Base-by-base conservation (phyloP, 148 eudicot species). In the Fagopyrum tataricum region DNA sequence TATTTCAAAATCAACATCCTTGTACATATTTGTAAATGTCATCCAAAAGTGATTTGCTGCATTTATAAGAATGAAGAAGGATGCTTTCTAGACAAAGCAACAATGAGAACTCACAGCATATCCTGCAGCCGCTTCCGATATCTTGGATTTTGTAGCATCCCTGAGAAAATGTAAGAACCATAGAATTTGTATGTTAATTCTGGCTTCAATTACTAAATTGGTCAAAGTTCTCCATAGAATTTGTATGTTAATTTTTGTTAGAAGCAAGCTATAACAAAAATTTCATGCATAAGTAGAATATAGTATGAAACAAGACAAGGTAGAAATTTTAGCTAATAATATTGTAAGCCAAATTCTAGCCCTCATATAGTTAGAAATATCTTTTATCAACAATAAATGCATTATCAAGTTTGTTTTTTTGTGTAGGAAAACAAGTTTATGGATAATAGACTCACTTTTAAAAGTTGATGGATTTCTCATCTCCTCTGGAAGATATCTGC, bases 401-500 rank as follows among this genome's bases (percentile, higher is more conserved):
- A 53, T 53, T 6, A 55, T 17, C 2, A 55, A 55, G 2, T 55
- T 55, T 55, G 2, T 55, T 55, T 55, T 55, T 53, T 53, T 18
- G 18, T 53, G n/a, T 53, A 53, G n/a, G 24, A 55, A 53, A 55
- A 73, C 7, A 55, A 71, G 20, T 58, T 69, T 23, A 75, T 43
- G 51, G 75, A 41, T 48, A 20, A 72, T 75, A 72, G 73, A 85
- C 97, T 88, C 48, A 95, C 99, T 90, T 82, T 90, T 95, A 78
- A 95, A 95, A 55, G 96, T 85, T 17, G 84, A 76, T 18, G 99
- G 96, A 77, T 95, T 84, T 79, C 97, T 89, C 97, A 95, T 91
- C 96, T 95, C 99, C 83, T 91, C 90, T 14, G 99, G 99, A 44
- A 95, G 81, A 82, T 90, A 88, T 76, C 99, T 91, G 90, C 79